These are phyloP conservation scores for Glonium stellatum DNA, from an alignment of 495 filamentous ascomycete species.

Conservation along the genomic window DNA sequence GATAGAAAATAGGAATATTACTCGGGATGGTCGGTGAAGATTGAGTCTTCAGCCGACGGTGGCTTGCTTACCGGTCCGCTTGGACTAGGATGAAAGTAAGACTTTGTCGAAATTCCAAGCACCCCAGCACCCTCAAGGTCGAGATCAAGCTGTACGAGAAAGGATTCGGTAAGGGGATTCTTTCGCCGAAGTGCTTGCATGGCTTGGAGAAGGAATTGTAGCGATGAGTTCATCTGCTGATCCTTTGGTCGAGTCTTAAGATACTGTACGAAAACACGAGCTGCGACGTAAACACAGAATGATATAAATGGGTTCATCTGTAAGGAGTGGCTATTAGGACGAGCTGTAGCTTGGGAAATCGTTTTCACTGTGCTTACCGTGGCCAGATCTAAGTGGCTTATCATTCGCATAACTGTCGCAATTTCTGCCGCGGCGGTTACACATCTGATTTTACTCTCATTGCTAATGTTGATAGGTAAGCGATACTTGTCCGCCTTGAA, in stretches of 20 bases:
- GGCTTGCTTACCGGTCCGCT: constrained; percentile 10
- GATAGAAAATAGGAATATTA: constrained; percentile 9
- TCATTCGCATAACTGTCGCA: constrained; percentile 93
- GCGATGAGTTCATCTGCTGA: constrained; percentile 67
- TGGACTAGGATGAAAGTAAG: constrained; percentile 2
- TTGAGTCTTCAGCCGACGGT: not conserved
- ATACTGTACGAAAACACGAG: constrained; percentile 92
- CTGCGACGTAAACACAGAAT: constrained; percentile 92
- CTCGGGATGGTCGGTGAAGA: not conserved
- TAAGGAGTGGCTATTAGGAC: not conserved
- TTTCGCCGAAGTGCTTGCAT: constrained; percentile 82
- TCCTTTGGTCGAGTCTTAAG: constrained; percentile 84
- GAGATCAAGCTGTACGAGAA: constrained; percentile 87
- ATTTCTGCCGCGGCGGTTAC: constrained; percentile 92
- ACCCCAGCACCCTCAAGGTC: constrained; percentile 64
- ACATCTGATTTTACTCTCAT: constrained; percentile 86
- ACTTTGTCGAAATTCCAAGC: constrained; percentile 13
- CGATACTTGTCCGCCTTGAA: constrained; percentile 92
- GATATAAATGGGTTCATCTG: constrained; percentile 96
- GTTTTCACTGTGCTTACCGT: constrained; percentile 52
- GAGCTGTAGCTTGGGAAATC: not conserved
- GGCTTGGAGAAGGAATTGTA: constrained; percentile 82
- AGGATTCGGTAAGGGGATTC: constrained; percentile 91
- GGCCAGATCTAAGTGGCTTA: constrained; percentile 80
- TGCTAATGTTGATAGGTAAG: constrained; percentile 66